Evolutionary conservation across 495 filamentous ascomycete species (phyloP), one percentile per base, ranked within the genome.

Genomic region (Tuber magnatum): DNA sequence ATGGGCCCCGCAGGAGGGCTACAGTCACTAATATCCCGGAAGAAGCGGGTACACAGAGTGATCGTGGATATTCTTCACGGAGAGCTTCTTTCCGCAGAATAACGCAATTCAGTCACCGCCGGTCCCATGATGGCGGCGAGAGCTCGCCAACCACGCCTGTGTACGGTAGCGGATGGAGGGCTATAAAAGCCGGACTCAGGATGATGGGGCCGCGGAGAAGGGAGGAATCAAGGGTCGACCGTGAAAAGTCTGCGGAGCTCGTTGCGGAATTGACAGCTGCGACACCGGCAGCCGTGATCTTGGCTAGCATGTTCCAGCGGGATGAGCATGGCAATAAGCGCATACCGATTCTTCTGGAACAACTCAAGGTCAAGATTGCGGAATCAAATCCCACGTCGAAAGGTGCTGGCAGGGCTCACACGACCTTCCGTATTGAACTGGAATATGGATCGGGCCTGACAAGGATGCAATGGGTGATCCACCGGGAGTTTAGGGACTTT

Each of bases 391-490:
- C 82, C 7, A 69, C 74, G 24, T 75, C 71, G 12, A 82, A 79
- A 70, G 77, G 73, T 28, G 71, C 42, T 22, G 77, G 74, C 28
- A 75, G 81, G 44, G 72, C 71, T 3, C 96, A 97, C 84, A 86
- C 91, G 77, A 87, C 94, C 6, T 97, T 99, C 82, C 89, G 91
- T 42, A 94, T 99, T 70, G 93, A 97, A 75, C 84, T 99, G 65
- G 95, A 99, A 83, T 99, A 99, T 84, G 95, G 95, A 8, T 97
- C 91, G 81, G 95, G 96, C 5, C 89, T 94, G 74, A 97, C 94
- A 40, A 88, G 96, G 72, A 98, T 99, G 95, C 94, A 94, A 80
- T 99, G 95, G 95, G 90, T 93, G 70, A 93, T 99, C 74, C 90
- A 92, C 78, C 89, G 95, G 39, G 91, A 92, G 39, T 86, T 97